Evolutionary conservation across 768 basidiomycete species (phyloP).

Genomic region (Sutorius australiensis): DNA sequence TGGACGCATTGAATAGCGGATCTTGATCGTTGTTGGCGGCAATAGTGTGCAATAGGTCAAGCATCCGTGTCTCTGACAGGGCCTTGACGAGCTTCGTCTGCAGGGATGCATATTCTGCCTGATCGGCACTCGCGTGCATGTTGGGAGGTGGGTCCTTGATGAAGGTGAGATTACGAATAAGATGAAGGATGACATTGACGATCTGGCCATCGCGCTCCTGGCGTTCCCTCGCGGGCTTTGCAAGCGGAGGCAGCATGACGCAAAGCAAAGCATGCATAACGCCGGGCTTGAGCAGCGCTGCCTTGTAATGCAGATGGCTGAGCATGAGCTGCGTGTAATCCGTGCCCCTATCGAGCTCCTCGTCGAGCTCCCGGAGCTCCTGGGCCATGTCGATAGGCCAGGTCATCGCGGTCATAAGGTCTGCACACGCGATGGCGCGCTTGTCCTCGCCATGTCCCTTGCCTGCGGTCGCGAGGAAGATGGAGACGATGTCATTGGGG

Average conservation of each 20-base stretch:
- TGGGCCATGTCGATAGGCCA: constrained; percentile 98
- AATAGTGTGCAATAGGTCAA: constrained; percentile 80
- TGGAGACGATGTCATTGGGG: constrained; percentile 82
- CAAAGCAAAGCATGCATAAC: constrained; percentile 70
- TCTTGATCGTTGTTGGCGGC: constrained; percentile 75
- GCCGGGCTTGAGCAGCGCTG: constrained; percentile 57
- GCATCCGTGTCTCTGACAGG: constrained; percentile 65
- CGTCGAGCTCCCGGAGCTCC: constrained; percentile 87
- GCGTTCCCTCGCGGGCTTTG: constrained; percentile 66
- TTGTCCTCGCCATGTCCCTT: constrained; percentile 77
- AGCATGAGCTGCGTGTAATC: constrained; percentile 84
- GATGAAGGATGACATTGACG: constrained; percentile 82
- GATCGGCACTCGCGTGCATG: constrained; percentile 68
- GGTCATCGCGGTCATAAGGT: constrained; percentile 94
- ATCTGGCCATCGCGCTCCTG: constrained; percentile 79
- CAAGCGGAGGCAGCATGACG: constrained; percentile 73
- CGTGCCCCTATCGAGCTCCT: constrained; percentile 71
- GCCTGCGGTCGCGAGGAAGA: constrained; percentile 77
- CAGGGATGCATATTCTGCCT: constrained; percentile 71
- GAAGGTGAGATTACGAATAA: constrained; percentile 90
- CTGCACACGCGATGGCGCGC: constrained; percentile 76
- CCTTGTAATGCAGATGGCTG: constrained; percentile 89
- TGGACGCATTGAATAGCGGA: constrained; percentile 79
- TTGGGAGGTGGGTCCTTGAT: constrained; percentile 83
- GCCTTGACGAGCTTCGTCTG: constrained; percentile 74